Percentiles rank a stretch among this genome's conserved stretches.
Evolutionary conservation across 2,329 filamentous ascomycete species (phyloP).

Genomic region (Rutstroemia sydowiana): DNA sequence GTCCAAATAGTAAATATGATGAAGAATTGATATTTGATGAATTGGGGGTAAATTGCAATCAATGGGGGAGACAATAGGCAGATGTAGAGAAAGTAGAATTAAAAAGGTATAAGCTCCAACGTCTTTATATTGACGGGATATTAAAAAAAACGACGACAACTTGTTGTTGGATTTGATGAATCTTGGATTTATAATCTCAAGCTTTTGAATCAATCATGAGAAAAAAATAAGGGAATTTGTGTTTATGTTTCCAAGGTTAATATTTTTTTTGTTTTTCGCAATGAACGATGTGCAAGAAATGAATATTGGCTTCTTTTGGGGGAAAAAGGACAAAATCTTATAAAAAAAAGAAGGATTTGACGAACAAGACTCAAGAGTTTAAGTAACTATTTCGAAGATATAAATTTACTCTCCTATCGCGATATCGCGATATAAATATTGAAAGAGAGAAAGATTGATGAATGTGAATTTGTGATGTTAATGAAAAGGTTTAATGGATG

Average conservation of each 20-base stretch:
- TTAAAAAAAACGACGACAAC: constrained; percentile 13
- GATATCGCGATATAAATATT: background rate
- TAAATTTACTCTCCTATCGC: background rate
- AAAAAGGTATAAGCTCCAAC: constrained; percentile 18
- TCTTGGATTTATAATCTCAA: constrained; percentile 6
- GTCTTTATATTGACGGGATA: constrained; percentile 16
- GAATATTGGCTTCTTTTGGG: constrained; percentile 17
- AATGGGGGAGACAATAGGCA: constrained; percentile 7
- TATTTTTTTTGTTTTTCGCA: constrained; percentile 6
- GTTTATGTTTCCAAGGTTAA: background rate
- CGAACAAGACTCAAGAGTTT: constrained; percentile 28
- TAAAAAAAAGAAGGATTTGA: constrained; percentile 22
- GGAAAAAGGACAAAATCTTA: constrained; percentile 22
- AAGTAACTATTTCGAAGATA: constrained; percentile 8
- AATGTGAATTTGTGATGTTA: too few relatives aligned
- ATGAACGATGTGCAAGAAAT: constrained; percentile 24
- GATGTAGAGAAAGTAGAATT: constrained; percentile 15
- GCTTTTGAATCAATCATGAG: constrained; percentile 4
- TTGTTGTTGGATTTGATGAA: constrained; percentile 17
- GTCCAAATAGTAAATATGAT: constrained; percentile 23
- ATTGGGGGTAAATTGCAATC: constrained; percentile 11
- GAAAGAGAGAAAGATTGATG: background rate
- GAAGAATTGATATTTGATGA: constrained; percentile 14
- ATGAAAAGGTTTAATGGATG: background rate
- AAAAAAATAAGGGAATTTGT: background rate